Evolutionary conservation across 306 rosid genomes (phyloP), one percentile per base, ranked within the genome.

Genomic region (Cicer yamashitae): DNA sequence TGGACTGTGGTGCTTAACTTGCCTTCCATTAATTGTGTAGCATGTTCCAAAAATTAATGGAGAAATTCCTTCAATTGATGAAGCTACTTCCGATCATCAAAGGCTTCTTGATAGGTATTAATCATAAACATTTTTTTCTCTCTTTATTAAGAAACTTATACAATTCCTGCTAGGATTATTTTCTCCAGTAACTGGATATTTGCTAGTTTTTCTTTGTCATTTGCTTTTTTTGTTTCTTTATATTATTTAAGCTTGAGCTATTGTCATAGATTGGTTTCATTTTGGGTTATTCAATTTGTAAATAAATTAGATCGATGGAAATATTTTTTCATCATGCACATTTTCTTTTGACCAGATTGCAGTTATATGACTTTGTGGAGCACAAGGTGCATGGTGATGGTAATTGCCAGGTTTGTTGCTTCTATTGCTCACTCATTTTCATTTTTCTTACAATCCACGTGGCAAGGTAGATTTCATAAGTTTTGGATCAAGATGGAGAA

Each of bases 31-130:
- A 44, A 67, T 72, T 77, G 75, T 74, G 77, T 85, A 93, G 98
- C 98, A 91, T 82, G 87, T 91, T 85, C 98, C 98, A 7, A 89
- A 86, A 81, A 93, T 89, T 70, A 93, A 89, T 54, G 98, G 98
- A 47, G 97, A 91, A 75, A 89, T 93, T 88, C 98, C 98, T 58
- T 91, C 98, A 38, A 71, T 72, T 71, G 98, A 93, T 65, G 96
- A 89, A 87, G 98, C 88, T 40, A 88, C 92, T 68, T 89, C 98
- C 10, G 97, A 93, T 85, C 97, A 93, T 84, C 93, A 93, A 78
- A 88, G 97, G 84, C 96, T 93, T 78, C 71, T 87, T 63, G 86
- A 91, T 82, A 93, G 98, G 97, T 89, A 88, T 71, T 60, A 46
- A 57, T 48, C 62, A 45, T 69, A 38, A 44, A 58, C 51, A 51